Evolutionary conservation across 1,284 basidiomycete species (phyloP).

Genomic region (Cryptococcus neoformans): DNA sequence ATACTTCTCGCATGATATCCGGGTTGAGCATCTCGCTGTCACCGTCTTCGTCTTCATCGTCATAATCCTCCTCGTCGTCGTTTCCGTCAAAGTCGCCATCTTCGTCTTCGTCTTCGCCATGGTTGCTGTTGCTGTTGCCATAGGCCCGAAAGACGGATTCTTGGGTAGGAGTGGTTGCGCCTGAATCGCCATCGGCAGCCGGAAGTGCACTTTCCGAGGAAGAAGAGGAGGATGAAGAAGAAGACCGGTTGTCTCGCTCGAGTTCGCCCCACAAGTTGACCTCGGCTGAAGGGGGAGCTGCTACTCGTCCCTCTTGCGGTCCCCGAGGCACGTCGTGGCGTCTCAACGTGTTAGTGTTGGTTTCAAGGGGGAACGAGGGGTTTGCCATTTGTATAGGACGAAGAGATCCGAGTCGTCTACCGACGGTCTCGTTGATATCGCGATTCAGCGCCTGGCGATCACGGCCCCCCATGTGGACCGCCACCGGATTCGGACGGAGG

Average conservation of each 20-base stretch:
- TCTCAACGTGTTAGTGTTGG: background rate
- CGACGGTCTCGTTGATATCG: slow-evolving; percentile 9
- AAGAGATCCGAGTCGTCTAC: slow-evolving; percentile 7
- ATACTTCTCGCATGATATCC: slow-evolving; percentile 6
- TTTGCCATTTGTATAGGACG: background rate
- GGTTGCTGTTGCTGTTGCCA: background rate
- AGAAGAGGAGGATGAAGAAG: too few species aligned
- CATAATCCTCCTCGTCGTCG: background rate
- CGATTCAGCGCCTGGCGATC: slow-evolving; percentile 1
- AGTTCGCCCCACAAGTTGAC: too few species aligned
- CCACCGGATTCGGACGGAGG: background rate
- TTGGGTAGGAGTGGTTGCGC: background rate
- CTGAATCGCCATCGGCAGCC: background rate
- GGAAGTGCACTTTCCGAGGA: too few species aligned
- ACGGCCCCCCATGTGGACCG: background rate
- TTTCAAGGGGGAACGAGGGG: background rate
- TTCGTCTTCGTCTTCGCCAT: background rate
- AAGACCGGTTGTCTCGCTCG: too few species aligned
- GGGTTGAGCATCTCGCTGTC: slow-evolving; percentile 1
- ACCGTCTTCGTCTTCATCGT: background rate
- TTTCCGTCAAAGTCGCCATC: background rate
- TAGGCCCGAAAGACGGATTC: too few species aligned
- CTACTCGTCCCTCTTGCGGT: too few species aligned
- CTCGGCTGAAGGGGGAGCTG: too few species aligned
- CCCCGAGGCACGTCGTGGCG: too few species aligned